Evolutionary conservation across 768 basidiomycete species (phyloP), one percentile per base, ranked within the genome.

Genomic region (Pleurotus platypus): DNA sequence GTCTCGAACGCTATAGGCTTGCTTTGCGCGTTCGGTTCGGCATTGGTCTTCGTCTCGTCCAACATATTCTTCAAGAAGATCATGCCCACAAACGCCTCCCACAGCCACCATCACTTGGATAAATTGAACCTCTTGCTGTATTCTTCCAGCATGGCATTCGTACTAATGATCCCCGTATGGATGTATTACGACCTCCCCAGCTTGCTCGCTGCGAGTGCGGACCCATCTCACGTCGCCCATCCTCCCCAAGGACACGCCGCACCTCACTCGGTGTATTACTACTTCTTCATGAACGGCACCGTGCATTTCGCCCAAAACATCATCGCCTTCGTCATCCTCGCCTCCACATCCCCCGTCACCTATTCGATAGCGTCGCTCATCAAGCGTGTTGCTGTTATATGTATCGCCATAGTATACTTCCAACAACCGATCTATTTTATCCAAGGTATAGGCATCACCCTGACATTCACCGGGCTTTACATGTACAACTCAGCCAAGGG

Each of bases 61-160:
- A 99, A 99, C 72, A 98, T 99, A 64, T 97, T 95, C 71, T 98
- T 96, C 82, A 99, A 99, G 75, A 98, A 96, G 77, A 87, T 98
- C 61, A 89, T 99, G 82, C 97, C 97, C 2, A 66, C 73, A 4
- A 73, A 76, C 18, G 72, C 74, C 30, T 57, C 66, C 30, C 62
- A 72, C 16, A 64, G 75, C 4, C 65, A 66, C 54, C 89, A 89
- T 68, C 94, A 93, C 71, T 82, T 99, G 35, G 97, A 99, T 80
- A 98, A 98, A 77, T 82, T 98, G 65, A 98, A 98, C 72, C 79
- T 99, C 8, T 77, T 99, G 22, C 83, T 97, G 64, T 99, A 96
- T 74, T 97, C 96, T 2, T 92, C 92, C 2, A 79, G 91, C 56
- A 89, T 92, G 79, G 97, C 97, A 1, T 98, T 99, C 74, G 58